phyloP scores from a whole-genome alignment of 129 eudicot genomes.

The Kitagawia praeruptora region DNA sequence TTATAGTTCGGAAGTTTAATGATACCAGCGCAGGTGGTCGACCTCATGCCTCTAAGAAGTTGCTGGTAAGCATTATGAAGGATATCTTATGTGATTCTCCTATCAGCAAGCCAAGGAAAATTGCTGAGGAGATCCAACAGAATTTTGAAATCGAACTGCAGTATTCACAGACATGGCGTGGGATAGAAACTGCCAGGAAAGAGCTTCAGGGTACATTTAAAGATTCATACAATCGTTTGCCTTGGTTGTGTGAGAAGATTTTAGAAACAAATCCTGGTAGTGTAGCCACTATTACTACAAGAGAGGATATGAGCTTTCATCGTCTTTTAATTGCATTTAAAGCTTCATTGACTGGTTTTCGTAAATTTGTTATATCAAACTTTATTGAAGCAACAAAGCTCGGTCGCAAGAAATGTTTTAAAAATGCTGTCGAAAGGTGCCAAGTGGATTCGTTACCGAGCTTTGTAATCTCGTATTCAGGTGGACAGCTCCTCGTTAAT shows the following conservation, averaged over 20 bases:
- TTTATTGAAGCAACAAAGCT: too few relatives aligned
- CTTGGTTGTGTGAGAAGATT: constrained; percentile 14
- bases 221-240: constrained; percentile 16
- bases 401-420: too few relatives aligned
- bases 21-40: constrained; percentile 3
- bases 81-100: constrained; percentile 16
- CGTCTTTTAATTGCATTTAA: constrained; percentile 15
- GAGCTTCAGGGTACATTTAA: constrained; percentile 18
- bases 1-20: too few relatives aligned
- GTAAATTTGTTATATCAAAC: not conserved
- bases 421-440: too few relatives aligned
- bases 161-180: constrained; percentile 21
- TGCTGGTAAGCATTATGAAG: constrained; percentile 18
- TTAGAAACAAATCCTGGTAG: constrained; percentile 18
- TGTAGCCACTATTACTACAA: constrained; percentile 13
- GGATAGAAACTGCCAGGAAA: constrained; percentile 14
- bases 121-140: constrained; percentile 12
- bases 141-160: constrained; percentile 16
- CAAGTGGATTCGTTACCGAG: too few relatives aligned
- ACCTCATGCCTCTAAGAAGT: constrained; percentile 12
- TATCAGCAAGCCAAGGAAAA: constrained; percentile 16
- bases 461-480: too few relatives aligned
- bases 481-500: too few relatives aligned
- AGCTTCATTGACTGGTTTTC: constrained; percentile 18
- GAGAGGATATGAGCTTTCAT: constrained; percentile 14